Percentiles rank a stretch among this genome's conserved stretches.
phyloP scores from a whole-genome alignment of 768 basidiomycete species.

The Boletus vinaceobasis region DNA sequence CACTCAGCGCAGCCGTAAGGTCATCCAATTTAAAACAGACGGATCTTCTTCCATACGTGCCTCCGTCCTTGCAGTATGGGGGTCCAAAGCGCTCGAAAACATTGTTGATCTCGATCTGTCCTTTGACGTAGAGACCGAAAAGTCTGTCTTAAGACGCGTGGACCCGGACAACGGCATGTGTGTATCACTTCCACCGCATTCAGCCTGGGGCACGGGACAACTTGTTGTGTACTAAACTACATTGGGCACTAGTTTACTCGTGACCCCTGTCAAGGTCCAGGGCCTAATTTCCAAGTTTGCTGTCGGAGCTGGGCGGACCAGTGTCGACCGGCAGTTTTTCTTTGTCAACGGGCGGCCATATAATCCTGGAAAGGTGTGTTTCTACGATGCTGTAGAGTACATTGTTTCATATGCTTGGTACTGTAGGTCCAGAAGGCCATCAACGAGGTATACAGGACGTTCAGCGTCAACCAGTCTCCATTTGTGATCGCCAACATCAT shows the following conservation, averaged over 20 bases:
- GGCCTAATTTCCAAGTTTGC: constrained; percentile 86
- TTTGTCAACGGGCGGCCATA: constrained; percentile 93
- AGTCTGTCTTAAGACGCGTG: constrained; percentile 25
- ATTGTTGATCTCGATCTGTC: constrained; percentile 69
- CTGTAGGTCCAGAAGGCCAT: constrained; percentile 80
- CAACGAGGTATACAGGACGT: constrained; percentile 89
- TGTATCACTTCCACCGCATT: constrained; percentile 3
- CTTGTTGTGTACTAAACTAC: not conserved
- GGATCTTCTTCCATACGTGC: constrained; percentile 60
- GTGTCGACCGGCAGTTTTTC: constrained; percentile 86
- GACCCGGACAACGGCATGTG: constrained; percentile 20
- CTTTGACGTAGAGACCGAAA: constrained; percentile 69
- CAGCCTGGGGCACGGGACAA: not conserved
- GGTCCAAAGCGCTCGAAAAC: constrained; percentile 72
- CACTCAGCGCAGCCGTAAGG: constrained; percentile 47
- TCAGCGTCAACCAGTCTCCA: constrained; percentile 72
- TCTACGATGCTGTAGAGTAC: not conserved
- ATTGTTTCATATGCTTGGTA: not conserved
- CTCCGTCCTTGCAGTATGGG: constrained; percentile 78
- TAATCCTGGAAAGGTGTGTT: constrained; percentile 62
- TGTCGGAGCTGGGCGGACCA: constrained; percentile 69
- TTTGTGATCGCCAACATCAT: constrained; percentile 82
- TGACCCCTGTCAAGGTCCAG: constrained; percentile 51
- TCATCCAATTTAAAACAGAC: constrained; percentile 68
- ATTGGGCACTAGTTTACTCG: constrained; percentile 12